Evolutionary conservation across 2,329 filamentous ascomycete species (phyloP).

Genomic region (Triangularia setosa): DNA sequence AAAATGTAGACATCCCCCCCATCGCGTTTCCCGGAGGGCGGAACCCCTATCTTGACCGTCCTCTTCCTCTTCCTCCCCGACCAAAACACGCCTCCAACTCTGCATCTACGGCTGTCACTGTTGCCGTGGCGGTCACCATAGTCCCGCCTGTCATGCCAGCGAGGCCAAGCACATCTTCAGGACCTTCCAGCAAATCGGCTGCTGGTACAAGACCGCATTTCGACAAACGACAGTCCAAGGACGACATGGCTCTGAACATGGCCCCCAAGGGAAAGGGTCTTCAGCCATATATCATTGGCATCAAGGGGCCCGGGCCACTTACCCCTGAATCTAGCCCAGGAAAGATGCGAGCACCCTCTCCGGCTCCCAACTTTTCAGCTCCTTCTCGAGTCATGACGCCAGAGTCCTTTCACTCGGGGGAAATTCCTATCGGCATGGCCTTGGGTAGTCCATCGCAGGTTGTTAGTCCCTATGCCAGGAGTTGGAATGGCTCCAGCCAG

Average conservation of each 20-base stretch:
- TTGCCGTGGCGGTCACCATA: conserved; percentile 22
- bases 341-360: conserved; percentile 19
- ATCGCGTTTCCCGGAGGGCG: conserved; percentile 28
- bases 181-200: conserved; percentile 31
- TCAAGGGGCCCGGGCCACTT: conserved; percentile 39
- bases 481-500: conserved; percentile 10
- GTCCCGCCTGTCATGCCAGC: conserved; percentile 29
- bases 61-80: conserved; percentile 30
- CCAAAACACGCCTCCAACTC: conserved; percentile 20
- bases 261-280: conserved; percentile 24
- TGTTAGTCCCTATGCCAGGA: conserved; percentile 21
- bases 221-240: conserved; percentile 44
- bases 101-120: conserved; percentile 6
- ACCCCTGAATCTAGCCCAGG: conserved; percentile 42
- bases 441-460: conserved; percentile 63
- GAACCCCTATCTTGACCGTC: conserved; percentile 31
- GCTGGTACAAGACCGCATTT: conserved; percentile 27
- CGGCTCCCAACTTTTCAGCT: conserved; percentile 32
- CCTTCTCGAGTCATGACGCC: conserved; percentile 40
- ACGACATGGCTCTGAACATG: conserved; percentile 38
- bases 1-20: conserved; percentile 33
- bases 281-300: conserved; percentile 27
- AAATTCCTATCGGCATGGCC: conserved; percentile 65
- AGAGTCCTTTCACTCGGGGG: conserved; percentile 41
- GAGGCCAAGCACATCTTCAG: conserved; percentile 42